These are phyloP conservation scores for Pichia californica DNA, from an alignment of 805 yeast genomes.

Conservation along the genomic window DNA sequence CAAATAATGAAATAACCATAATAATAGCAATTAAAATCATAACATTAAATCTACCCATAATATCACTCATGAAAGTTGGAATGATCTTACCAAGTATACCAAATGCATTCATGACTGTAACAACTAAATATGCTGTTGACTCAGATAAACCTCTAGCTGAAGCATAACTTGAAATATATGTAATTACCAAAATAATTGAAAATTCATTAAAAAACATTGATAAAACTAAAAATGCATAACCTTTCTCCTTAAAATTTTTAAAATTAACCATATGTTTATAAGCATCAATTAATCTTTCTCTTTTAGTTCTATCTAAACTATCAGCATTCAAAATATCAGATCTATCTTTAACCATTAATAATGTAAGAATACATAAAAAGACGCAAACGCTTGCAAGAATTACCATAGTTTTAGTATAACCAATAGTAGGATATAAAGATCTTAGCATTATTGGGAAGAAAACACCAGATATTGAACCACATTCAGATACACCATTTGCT, in stretches of 20 bases:
- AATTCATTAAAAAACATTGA: slow-evolving; percentile 42
- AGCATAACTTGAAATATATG: slow-evolving; percentile 50
- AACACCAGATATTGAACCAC: slow-evolving; percentile 49
- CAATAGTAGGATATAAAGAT: slow-evolving; percentile 41
- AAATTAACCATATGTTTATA: slow-evolving; percentile 32
- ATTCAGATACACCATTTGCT: slow-evolving; percentile 44
- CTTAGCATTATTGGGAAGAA: slow-evolving; percentile 48
- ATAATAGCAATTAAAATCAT: slow-evolving; percentile 39
- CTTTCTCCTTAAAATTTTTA: slow-evolving; percentile 33
- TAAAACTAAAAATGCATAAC: slow-evolving; percentile 33
- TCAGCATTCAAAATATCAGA: slow-evolving; percentile 22
- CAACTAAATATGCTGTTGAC: slow-evolving; percentile 38
- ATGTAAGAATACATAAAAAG: slow-evolving; percentile 30
- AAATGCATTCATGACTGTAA: slow-evolving; percentile 41
- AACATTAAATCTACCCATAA: slow-evolving; percentile 48
- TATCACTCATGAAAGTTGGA: slow-evolving; percentile 28
- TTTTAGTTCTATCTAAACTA: slow-evolving; percentile 18
- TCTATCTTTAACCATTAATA: slow-evolving; percentile 38
- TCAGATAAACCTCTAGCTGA: slow-evolving; percentile 40
- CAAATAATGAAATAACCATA: slow-evolving; percentile 42
- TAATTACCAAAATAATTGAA: slow-evolving; percentile 40
- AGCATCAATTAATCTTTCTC: slow-evolving; percentile 4
- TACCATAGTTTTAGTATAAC: slow-evolving; percentile 51
- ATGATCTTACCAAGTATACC: slow-evolving; percentile 34
- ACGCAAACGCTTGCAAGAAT: slow-evolving; percentile 43